phyloP scores from a whole-genome alignment of 257 asterid genomes.

The Handroanthus guayacan region DNA sequence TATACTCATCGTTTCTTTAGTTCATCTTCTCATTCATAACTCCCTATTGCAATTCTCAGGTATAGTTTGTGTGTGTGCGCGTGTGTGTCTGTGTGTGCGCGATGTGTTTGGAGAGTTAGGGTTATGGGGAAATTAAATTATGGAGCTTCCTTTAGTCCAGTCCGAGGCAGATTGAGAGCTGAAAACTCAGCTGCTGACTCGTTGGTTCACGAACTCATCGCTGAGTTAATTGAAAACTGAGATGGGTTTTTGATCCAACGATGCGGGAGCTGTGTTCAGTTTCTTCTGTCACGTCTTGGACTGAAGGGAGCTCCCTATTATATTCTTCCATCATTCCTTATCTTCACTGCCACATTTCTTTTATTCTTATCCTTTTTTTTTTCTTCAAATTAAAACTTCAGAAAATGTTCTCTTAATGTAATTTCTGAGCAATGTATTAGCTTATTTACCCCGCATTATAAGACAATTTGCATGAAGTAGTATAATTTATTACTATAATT shows the following conservation, averaged over 20 bases:
- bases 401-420: no score
- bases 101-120: constrained; percentile 16
- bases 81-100: no score
- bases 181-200: constrained; percentile 83
- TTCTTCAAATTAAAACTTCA: no score
- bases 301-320: constrained; percentile 98
- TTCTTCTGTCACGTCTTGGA: constrained; percentile 86
- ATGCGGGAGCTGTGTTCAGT: constrained; percentile 82
- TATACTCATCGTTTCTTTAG: not conserved
- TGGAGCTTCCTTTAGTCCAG: constrained; percentile 94
- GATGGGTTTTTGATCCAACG: constrained; percentile 70
- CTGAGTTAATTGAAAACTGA: not conserved
- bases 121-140: constrained; percentile 29
- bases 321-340: constrained; percentile 8
- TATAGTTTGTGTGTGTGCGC: no score
- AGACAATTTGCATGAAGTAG: no score
- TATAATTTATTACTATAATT: no score
- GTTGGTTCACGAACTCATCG: constrained; percentile 68
- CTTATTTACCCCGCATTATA: no score
- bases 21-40: not conserved
- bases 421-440: no score
- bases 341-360: not conserved
- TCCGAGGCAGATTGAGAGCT: constrained; percentile 66
- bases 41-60: no score
- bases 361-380: no score